phyloP scores from a whole-genome alignment of 257 asterid genomes.

The Salvia hispanica region DNA sequence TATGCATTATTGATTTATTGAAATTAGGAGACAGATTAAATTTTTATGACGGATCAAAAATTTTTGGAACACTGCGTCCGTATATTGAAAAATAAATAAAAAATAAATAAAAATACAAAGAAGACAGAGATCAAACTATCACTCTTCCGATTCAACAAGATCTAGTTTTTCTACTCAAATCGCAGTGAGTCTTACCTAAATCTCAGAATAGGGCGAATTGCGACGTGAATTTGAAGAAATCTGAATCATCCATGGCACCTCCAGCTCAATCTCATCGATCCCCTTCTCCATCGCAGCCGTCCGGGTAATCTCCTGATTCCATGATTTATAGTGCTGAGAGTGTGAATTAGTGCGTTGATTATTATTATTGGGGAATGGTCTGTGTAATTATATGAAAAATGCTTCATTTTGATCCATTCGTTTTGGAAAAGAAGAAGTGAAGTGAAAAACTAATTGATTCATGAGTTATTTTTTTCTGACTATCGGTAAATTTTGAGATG shows the following conservation, averaged over 20 bases:
- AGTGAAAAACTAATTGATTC: neutral
- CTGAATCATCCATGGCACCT: constrained; percentile 64
- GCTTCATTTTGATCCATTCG: constrained; percentile 14
- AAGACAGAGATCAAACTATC: too few species aligned
- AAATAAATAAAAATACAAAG: too few species aligned
- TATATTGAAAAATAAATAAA: too few species aligned
- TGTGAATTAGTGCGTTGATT: constrained; percentile 12
- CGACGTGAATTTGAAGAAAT: constrained; percentile 34
- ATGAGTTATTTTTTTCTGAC: neutral
- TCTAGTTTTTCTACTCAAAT: constrained; percentile 12
- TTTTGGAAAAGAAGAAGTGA: neutral
- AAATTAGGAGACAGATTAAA: too few species aligned
- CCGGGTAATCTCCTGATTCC: constrained; percentile 61
- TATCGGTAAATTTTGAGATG: neutral
- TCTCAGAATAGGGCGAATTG: constrained; percentile 19
- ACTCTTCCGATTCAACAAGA: constrained; percentile 19
- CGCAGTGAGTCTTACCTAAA: neutral
- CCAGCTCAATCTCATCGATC: constrained; percentile 84
- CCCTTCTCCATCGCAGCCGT: constrained; percentile 97
- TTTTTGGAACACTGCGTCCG: too few species aligned
- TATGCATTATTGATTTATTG: too few species aligned
- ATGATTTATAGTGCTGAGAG: neutral
- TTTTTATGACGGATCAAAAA: too few species aligned
- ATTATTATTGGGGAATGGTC: constrained; percentile 7
- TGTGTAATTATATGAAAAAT: neutral